Evolutionary conservation across 139 green algal species (phyloP).

Genomic region (Tetradesmus lagerheimii): DNA sequence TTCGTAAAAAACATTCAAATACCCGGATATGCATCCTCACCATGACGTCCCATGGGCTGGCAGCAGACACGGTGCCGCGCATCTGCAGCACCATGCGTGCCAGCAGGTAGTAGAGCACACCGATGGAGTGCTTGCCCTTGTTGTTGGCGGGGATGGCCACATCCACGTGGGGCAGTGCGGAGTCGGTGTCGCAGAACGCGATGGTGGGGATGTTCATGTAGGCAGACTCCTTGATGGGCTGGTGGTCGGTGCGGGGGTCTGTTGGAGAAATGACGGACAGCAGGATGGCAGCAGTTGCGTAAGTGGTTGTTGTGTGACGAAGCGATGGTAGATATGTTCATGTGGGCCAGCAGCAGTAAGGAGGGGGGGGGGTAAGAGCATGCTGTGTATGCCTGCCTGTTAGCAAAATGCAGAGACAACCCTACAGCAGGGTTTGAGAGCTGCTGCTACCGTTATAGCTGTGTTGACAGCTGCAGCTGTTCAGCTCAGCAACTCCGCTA

Average conservation of each 20-base stretch:
- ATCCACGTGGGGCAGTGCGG: slow-evolving; percentile 92
- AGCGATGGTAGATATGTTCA: too few species aligned
- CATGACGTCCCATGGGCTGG: slow-evolving; percentile 93
- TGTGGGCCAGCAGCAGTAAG: too few species aligned
- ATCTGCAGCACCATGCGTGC: slow-evolving; percentile 98
- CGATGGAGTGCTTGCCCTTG: slow-evolving; percentile 99
- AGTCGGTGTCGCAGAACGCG: slow-evolving; percentile 99
- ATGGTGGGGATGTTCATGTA: slow-evolving; percentile 99
- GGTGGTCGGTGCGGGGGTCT: slow-evolving; percentile 82
- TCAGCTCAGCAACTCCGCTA: too few species aligned
- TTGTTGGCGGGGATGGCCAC: slow-evolving; percentile 99
- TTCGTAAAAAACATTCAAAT: too few species aligned
- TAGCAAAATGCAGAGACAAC: too few species aligned
- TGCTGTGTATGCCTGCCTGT: too few species aligned
- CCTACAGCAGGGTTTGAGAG: too few species aligned
- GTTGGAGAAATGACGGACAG: neutral
- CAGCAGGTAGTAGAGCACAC: slow-evolving; percentile 97
- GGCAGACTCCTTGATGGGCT: slow-evolving; percentile 97
- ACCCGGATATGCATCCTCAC: too few species aligned
- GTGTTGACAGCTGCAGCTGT: too few species aligned
- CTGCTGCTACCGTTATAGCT: too few species aligned
- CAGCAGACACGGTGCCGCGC: slow-evolving; percentile 86
- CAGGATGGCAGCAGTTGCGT: neutral
- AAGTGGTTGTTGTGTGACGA: too few species aligned
- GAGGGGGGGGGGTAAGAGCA: too few species aligned